Percentiles rank a stretch among this genome's conserved stretches.
Conservation (phyloP, 1,284 basidiomycete species). For the Cutaneotrichosporon spelunceum region DNA sequence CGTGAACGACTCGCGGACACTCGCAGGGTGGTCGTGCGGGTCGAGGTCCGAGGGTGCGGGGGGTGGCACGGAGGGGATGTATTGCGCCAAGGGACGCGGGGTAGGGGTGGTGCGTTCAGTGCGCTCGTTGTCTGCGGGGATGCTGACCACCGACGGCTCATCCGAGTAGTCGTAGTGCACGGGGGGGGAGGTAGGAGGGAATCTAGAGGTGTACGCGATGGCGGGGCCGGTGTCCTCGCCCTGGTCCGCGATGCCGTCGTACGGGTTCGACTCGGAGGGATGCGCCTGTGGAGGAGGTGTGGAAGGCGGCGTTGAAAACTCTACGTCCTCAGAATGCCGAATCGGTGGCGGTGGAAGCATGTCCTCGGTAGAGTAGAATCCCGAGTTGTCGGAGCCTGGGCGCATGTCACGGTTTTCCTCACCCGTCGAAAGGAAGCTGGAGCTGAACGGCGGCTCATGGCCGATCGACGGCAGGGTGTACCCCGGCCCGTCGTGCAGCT, state of each 20-base stretch:
- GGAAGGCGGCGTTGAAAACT: not conserved
- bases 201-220: not conserved
- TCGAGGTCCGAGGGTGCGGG: conserved; percentile 7
- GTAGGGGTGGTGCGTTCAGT: not conserved
- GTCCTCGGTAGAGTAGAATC: conserved; percentile 14
- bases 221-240: conserved; percentile 2
- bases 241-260: conserved; percentile 1
- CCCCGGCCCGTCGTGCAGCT: conserved; percentile 5
- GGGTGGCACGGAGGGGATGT: conserved; percentile 9
- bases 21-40: conserved; percentile 5
- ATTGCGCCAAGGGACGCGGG: not conserved
- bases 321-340: not conserved
- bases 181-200: not conserved
- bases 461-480: conserved; percentile 5
- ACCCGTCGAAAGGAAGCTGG: not conserved
- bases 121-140: conserved; percentile 6
- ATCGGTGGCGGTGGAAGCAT: not conserved
- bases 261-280: not conserved
- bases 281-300: not conserved
- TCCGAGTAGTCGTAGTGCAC: not conserved
- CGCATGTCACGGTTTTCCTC: conserved; percentile 1
- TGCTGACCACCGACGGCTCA: conserved; percentile 10
- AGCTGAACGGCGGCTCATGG: conserved; percentile 11
- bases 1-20: conserved; percentile 11
- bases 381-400: conserved; percentile 10